phyloP scores from a whole-genome alignment of 805 yeast species.

The Huiozyma sinensis region DNA sequence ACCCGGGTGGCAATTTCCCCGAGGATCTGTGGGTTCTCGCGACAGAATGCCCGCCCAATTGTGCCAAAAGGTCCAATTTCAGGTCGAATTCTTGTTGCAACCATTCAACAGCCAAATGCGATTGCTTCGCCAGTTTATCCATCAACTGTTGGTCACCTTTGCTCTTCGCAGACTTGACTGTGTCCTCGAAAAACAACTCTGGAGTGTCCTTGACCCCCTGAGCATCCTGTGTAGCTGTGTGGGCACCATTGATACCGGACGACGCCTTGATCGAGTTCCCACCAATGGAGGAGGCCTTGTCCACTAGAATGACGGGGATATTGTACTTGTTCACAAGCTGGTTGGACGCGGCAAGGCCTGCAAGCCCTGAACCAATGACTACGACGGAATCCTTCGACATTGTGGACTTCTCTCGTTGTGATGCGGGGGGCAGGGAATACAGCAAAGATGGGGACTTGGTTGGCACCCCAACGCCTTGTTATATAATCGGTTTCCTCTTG shows the following conservation, averaged over 20 bases:
- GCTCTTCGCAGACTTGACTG: conserved; percentile 53
- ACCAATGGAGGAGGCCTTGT: conserved; percentile 40
- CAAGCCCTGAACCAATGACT: conserved; percentile 47
- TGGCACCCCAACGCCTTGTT: too few species aligned
- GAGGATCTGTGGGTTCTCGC: conserved; percentile 77
- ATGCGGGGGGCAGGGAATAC: too few species aligned
- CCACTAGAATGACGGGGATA: conserved; percentile 36
- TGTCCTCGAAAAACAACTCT: conserved; percentile 52
- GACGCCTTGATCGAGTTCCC: conserved; percentile 55
- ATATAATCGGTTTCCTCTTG: too few species aligned
- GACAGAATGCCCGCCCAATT: conserved; percentile 73
- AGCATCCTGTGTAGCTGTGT: conserved; percentile 47
- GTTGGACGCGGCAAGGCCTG: conserved; percentile 40
- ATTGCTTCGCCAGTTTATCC: conserved; percentile 46
- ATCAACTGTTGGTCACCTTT: conserved; percentile 51
- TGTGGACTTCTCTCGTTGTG: too few species aligned
- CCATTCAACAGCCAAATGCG: conserved; percentile 65
- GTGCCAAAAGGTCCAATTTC: conserved; percentile 57
- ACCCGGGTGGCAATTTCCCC: conserved; percentile 47
- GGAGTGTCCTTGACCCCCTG: conserved; percentile 44
- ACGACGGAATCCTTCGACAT: conserved; percentile 24
- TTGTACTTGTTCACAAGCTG: conserved; percentile 30
- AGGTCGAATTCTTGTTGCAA: conserved; percentile 50
- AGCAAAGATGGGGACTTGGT: too few species aligned
- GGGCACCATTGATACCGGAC: conserved; percentile 61